A percentile compares a stretch with the other conserved stretches of the same genome.
phyloP scores from a whole-genome alignment of 1,139 yeast genomes.

The Candida anutae region DNA sequence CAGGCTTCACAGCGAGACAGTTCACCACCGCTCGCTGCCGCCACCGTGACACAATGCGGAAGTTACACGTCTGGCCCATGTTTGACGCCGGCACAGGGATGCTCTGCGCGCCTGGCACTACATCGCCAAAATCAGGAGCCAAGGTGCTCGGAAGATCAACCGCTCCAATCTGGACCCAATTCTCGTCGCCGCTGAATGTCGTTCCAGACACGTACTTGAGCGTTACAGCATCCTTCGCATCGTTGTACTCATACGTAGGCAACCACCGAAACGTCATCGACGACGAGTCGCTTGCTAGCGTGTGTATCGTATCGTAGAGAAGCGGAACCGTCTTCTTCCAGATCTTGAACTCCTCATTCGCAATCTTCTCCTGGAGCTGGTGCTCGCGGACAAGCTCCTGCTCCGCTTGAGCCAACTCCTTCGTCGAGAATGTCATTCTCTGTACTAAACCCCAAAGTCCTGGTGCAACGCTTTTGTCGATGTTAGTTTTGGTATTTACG shows the following conservation, averaged over 20 bases:
- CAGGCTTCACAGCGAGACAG: constrained; percentile 30
- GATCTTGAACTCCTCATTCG: constrained; percentile 71
- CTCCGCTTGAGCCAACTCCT: constrained; percentile 12
- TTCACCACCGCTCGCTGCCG: constrained; percentile 49
- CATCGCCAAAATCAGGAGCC: constrained; percentile 24
- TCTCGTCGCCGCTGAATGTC: constrained; percentile 33
- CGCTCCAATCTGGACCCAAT: constrained; percentile 39
- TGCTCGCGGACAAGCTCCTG: constrained; percentile 33
- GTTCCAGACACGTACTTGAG: constrained; percentile 45
- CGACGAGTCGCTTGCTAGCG: constrained; percentile 62
- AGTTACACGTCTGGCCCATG: constrained; percentile 15
- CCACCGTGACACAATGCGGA: constrained; percentile 38
- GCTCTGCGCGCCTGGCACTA: constrained; percentile 12
- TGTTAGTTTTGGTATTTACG: not conserved
- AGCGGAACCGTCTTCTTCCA: constrained; percentile 97
- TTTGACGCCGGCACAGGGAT: constrained; percentile 21
- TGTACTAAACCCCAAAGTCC: too few relatives aligned
- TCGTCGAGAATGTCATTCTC: constrained; percentile 1
- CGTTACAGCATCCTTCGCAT: constrained; percentile 22
- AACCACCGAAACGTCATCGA: constrained; percentile 45
- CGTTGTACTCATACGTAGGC: constrained; percentile 26
- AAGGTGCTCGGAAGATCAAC: constrained; percentile 46
- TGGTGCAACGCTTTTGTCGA: too few relatives aligned
- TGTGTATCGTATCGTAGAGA: constrained; percentile 69
- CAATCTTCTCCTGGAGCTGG: constrained; percentile 43